Evolutionary conservation across 2,329 filamentous ascomycete genomes (phyloP).

Genomic region (Botrytis sinoallii): DNA sequence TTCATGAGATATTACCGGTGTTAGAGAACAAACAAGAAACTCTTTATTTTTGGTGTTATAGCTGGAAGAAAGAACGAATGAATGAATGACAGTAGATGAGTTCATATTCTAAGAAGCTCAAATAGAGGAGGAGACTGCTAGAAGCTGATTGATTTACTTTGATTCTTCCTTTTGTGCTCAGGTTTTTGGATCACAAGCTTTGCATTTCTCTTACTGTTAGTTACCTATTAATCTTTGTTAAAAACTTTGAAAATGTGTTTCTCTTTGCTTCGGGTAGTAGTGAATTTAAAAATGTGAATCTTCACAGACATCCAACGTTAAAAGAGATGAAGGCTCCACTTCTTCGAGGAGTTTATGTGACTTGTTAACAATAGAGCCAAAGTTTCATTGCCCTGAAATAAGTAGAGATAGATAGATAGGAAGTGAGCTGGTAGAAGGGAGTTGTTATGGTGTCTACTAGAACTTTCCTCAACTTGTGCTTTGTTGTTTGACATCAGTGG

Average conservation of each 20-base stretch:
- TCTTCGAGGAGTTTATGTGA: too few species aligned
- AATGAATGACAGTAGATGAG: not conserved
- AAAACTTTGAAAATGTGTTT: not conserved
- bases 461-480: not conserved
- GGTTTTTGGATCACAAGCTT: not conserved
- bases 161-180: not conserved
- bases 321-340: not conserved
- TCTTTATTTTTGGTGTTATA: not conserved
- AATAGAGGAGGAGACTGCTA: not conserved
- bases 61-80: not conserved
- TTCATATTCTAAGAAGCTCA: not conserved
- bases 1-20: accelerated
- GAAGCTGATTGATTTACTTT: not conserved
- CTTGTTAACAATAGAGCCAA: not conserved
- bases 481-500: not conserved
- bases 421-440: not conserved
- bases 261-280: not conserved
- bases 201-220: not conserved
- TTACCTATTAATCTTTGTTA: not conserved
- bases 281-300: not conserved
- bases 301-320: not conserved
- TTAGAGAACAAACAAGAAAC: not conserved
- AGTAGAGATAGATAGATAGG: not conserved
- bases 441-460: not conserved
- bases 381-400: not conserved